Evolutionary conservation across 257 asterid genomes (phyloP).

Genomic region (Solanum piurae): DNA sequence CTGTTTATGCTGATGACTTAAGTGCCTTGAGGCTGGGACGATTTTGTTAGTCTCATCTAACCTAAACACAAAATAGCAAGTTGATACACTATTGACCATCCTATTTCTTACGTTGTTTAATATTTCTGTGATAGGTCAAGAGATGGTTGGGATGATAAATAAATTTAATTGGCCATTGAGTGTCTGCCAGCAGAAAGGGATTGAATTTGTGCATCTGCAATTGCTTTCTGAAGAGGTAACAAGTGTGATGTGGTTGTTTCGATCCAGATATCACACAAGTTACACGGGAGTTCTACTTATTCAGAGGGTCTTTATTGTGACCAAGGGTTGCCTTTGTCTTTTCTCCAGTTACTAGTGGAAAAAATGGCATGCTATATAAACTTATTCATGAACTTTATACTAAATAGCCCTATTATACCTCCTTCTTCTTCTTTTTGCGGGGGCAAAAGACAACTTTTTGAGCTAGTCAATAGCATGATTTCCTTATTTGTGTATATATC

Average conservation of each 20-base stretch:
- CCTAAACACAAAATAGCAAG: background rate
- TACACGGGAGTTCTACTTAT: background rate
- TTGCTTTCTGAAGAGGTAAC: background rate
- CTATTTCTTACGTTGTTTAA: background rate
- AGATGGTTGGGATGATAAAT: conserved; percentile 24
- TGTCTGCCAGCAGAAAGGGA: background rate
- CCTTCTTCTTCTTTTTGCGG: too few species aligned
- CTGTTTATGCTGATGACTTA: background rate
- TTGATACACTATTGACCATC: background rate
- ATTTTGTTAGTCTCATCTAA: background rate
- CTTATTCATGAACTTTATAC: background rate
- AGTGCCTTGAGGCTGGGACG: background rate
- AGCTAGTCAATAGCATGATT: background rate
- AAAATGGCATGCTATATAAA: background rate
- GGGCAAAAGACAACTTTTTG: background rate
- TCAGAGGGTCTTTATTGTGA: background rate
- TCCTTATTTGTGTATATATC: background rate
- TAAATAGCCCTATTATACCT: background rate
- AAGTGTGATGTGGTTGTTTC: background rate
- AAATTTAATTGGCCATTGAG: background rate
- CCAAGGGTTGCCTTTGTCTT: background rate
- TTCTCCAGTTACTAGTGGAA: background rate
- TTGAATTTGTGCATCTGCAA: background rate
- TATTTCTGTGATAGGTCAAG: conserved; percentile 48
- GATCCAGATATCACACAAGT: background rate